Evolutionary conservation across 306 rosid species (phyloP), one percentile per base, ranked within the genome.

Genomic region (Pterocarpus santalinus): DNA sequence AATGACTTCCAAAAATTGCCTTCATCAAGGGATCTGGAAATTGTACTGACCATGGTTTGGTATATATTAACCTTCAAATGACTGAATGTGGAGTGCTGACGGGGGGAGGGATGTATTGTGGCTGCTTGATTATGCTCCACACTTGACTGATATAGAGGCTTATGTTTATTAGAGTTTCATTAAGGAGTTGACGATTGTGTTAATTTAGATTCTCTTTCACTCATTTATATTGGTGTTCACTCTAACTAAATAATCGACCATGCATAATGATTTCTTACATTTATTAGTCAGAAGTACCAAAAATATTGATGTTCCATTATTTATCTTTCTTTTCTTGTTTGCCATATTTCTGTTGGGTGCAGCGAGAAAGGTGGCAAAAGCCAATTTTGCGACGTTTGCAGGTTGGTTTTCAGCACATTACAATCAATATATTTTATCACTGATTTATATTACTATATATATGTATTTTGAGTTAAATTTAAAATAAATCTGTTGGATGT

Each of bases 351-450:
- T 15, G 15, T 16, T n/a, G 61, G 61, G 9, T 1, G 32, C 61
- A 55, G 61, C 61, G 61, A n/a, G 61, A 55, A 55, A n/a, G 61
- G 61, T 55, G 61, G 61, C 61, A 55, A 55, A 55, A 55, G 61
- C 61, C 61, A 55, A 6, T 55, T n/a, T 55, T 55, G 61, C 61
- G 61, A 55, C 61, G 61, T 16, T 55, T 55, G 61, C 61, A 55
- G 61, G 61, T 55, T 55, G 28, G 61, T 55, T 16, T 55, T 55
- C 61, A 55, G 61, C 61, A 55, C 32, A 3, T 69, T 69, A 30
- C 16, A 4, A 15, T 76, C 7, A 39, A 14, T 52, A 7, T 51
- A 13, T 43, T 17, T 36, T 34, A 36, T 35, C 39, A 38, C 65
- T 17, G 56, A 65, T 61, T 16, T 77, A 13, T 52, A 17, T 65